phyloP scores from a whole-genome alignment of 345 rosid genomes.

The Microcos paniculata region DNA sequence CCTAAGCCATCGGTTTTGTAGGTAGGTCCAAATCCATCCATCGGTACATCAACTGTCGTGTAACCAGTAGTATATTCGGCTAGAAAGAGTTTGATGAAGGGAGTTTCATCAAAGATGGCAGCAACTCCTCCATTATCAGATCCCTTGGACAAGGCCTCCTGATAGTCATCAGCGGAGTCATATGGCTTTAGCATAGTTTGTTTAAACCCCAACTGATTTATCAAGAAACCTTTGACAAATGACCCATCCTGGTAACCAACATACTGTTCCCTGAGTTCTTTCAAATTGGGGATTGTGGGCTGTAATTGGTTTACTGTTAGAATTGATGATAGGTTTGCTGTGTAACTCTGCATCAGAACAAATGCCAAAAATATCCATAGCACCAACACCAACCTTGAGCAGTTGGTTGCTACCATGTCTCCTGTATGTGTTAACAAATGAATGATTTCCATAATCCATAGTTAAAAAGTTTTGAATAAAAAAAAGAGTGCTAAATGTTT shows the following conservation, averaged over 20 bases:
- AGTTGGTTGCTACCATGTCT: slow-evolving; percentile 5
- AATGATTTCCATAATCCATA: too few species aligned
- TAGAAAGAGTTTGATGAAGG: neutral
- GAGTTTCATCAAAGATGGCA: slow-evolving; percentile 4
- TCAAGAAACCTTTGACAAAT: neutral
- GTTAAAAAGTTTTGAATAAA: too few species aligned
- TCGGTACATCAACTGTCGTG: neutral
- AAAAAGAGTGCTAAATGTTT: too few species aligned
- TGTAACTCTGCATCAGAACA: slow-evolving; percentile 9
- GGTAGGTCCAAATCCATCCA: too few species aligned
- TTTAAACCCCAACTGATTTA: neutral
- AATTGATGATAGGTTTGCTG: slow-evolving; percentile 6
- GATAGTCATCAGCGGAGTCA: neutral
- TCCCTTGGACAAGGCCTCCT: slow-evolving; percentile 1
- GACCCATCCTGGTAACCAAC: slow-evolving; percentile 5
- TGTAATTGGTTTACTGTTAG: slow-evolving; percentile 2
- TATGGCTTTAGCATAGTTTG: neutral
- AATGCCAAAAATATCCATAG: slow-evolving; percentile 6
- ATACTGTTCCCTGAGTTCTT: neutral
- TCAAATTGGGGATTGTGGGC: neutral
- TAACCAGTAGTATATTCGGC: slow-evolving; percentile 3
- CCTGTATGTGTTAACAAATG: too few species aligned
- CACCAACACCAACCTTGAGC: slow-evolving; percentile 7
- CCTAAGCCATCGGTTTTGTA: slow-evolving; percentile 7
- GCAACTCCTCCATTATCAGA: neutral